Conservation (phyloP, 2,329 filamentous ascomycete genomes). For the Alternaria metachromatica region DNA sequence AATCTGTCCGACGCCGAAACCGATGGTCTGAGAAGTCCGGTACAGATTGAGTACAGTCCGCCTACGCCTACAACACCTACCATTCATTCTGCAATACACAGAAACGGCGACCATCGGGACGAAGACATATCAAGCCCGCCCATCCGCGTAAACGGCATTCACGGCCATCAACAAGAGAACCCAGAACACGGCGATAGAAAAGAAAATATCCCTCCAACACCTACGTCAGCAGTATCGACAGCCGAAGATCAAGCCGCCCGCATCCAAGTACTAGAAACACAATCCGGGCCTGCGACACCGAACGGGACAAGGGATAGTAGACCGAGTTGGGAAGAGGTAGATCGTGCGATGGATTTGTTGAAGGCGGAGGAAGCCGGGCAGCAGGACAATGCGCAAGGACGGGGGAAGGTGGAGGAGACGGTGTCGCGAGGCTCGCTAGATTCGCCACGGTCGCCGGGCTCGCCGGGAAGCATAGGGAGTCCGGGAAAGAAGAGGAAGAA, state of each 20-base stretch:
- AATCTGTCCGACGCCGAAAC: constrained; percentile 40
- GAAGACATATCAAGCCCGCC: not conserved
- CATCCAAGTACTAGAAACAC: constrained; percentile 46
- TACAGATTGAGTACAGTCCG: constrained; percentile 40
- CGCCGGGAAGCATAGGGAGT: not conserved
- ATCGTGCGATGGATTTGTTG: constrained; percentile 41
- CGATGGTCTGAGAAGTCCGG: constrained; percentile 42
- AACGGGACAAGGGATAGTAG: constrained; percentile 49
- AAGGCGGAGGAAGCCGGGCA: constrained; percentile 37
- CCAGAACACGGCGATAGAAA: not conserved
- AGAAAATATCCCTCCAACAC: constrained; percentile 5
- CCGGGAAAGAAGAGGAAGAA: not conserved
- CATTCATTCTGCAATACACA: constrained; percentile 13
- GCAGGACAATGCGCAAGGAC: not conserved
- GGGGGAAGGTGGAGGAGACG: not conserved
- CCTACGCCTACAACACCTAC: constrained; percentile 26
- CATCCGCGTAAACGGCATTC: constrained; percentile 15
- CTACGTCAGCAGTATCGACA: constrained; percentile 11
- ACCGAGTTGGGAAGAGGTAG: constrained; percentile 48
- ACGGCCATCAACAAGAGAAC: not conserved
- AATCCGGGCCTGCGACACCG: constrained; percentile 54
- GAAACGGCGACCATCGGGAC: constrained; percentile 14
- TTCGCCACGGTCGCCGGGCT: not conserved
- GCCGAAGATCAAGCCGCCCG: constrained; percentile 37
- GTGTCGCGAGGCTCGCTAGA: not conserved